A percentile compares a stretch with the other conserved stretches of the same genome.
phyloP scores from a whole-genome alignment of 352 stramenopile species.

The Phytophthora pini region DNA sequence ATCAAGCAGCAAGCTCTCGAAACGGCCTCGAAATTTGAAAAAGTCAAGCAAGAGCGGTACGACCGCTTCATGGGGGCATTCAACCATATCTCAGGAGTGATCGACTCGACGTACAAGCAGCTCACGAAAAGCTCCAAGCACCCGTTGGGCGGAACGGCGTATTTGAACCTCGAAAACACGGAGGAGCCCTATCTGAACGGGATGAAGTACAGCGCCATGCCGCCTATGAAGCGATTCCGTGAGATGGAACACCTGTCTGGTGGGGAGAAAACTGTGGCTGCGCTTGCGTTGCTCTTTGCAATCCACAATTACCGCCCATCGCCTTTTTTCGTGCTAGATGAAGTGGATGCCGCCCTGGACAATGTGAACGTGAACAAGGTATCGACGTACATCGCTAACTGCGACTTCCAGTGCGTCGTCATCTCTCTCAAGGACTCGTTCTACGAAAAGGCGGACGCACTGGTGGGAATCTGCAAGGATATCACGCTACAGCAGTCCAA shows the following conservation, averaged over 20 bases:
- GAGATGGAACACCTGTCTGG: constrained; percentile 99
- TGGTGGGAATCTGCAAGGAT: constrained; percentile 94
- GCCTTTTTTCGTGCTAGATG: constrained; percentile 99
- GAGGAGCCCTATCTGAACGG: constrained; percentile 98
- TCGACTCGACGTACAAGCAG: constrained; percentile 97
- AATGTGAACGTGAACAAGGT: constrained; percentile 99
- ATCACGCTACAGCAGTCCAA: constrained; percentile 75
- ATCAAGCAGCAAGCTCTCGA: constrained; percentile 74
- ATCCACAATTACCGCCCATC: constrained; percentile 97
- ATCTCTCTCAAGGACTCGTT: constrained; percentile 99
- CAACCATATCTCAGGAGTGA: constrained; percentile 91
- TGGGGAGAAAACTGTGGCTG: constrained; percentile 99
- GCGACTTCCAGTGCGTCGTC: constrained; percentile 97
- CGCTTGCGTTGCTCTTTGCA: constrained; percentile 98
- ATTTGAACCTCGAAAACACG: constrained; percentile 86
- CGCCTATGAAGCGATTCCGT: constrained; percentile 98
- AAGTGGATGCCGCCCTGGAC: constrained; percentile 99
- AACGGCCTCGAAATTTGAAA: constrained; percentile 74
- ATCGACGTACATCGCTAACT: constrained; percentile 96
- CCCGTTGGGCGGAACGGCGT: constrained; percentile 89
- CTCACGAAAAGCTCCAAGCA: constrained; percentile 99
- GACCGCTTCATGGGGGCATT: constrained; percentile 95
- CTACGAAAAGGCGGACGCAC: constrained; percentile 94
- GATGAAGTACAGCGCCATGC: constrained; percentile 99
- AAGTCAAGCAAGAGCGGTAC: constrained; percentile 73